Evolutionary conservation across 2,329 filamentous ascomycete species (phyloP).

Genomic region (Decorospora gaudefroyi): DNA sequence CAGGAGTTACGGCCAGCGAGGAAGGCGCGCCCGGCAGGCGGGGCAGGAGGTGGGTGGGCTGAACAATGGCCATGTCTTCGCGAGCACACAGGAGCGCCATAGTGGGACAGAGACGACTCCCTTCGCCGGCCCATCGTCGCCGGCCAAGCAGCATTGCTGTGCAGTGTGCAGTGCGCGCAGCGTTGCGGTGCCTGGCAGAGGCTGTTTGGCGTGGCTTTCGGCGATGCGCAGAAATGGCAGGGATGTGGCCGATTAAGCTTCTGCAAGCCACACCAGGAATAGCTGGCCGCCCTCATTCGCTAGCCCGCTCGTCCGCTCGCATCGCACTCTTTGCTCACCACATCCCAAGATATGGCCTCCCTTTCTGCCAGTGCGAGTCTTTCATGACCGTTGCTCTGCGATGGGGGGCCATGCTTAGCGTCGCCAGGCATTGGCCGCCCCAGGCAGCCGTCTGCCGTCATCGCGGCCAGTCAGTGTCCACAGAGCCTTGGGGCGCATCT

Average conservation of each 20-base stretch:
- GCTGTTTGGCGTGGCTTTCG: constrained; percentile 34
- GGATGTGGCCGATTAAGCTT: constrained; percentile 42
- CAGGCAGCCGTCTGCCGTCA: constrained; percentile 26
- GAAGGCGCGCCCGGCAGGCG: constrained; percentile 13
- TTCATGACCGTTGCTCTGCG: constrained; percentile 23
- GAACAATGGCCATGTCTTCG: too few species aligned
- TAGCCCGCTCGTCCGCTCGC: constrained; percentile 24
- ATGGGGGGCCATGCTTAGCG: constrained; percentile 31
- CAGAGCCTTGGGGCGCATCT: constrained; percentile 17
- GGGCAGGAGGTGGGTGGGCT: too few species aligned
- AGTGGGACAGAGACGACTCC: constrained; percentile 27
- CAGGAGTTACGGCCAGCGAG: constrained; percentile 23
- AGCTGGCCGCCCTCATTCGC: constrained; percentile 38
- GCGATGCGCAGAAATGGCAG: constrained; percentile 35
- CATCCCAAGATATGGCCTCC: constrained; percentile 34
- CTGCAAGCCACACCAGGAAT: constrained; percentile 50
- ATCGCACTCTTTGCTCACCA: constrained; percentile 38
- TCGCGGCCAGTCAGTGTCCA: constrained; percentile 26
- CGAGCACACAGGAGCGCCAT: constrained; percentile 22
- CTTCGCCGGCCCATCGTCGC: constrained; percentile 21
- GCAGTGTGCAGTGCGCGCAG: constrained; percentile 9
- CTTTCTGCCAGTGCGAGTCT: constrained; percentile 30
- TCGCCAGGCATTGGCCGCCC: constrained; percentile 36
- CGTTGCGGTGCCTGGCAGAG: constrained; percentile 30
- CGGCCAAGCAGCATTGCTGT: constrained; percentile 11